Percentiles rank a stretch among this genome's conserved stretches.
These are phyloP conservation scores for Cercospora sp. DNA, from an alignment of 2,329 filamentous ascomycete species.

Conservation along the genomic window DNA sequence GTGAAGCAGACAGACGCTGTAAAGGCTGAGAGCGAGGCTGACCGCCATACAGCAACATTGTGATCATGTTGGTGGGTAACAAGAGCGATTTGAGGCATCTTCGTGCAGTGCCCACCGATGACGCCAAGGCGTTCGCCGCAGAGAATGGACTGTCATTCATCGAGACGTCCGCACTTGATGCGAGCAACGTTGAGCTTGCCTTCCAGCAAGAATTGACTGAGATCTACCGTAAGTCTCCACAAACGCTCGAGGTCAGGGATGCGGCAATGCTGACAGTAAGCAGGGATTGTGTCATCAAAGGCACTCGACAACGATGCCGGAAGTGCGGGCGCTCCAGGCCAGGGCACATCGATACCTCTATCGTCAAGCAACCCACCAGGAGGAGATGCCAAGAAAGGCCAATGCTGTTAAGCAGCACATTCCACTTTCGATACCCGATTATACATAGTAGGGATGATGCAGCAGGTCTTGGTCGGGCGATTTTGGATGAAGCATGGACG, in stretches of 20 bases:
- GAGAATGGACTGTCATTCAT: constrained; percentile 65
- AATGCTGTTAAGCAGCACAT: constrained; percentile 61
- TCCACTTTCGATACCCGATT: constrained; percentile 13
- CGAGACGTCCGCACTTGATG: constrained; percentile 96
- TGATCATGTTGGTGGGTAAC: constrained; percentile 99
- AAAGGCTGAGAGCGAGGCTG: background rate
- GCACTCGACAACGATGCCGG: constrained; percentile 71
- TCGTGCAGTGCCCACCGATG: constrained; percentile 93
- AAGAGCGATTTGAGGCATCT: constrained; percentile 99
- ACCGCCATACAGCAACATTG: constrained; percentile 81
- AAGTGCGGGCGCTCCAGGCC: constrained; percentile 50
- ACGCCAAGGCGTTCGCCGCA: constrained; percentile 98
- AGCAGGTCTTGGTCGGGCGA: constrained; percentile 13
- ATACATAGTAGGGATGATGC: constrained; percentile 11
- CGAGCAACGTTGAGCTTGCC: constrained; percentile 91
- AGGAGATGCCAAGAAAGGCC: constrained; percentile 73
- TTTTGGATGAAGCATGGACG: constrained; percentile 15
- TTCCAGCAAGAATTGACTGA: constrained; percentile 96
- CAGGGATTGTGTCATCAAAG: constrained; percentile 91
- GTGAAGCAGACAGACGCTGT: constrained; percentile 63
- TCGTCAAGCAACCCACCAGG: constrained; percentile 84
- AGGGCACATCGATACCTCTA: constrained; percentile 75
- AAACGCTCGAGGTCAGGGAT: background rate
- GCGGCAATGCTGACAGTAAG: background rate
- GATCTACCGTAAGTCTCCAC: constrained; percentile 67